phyloP scores from a whole-genome alignment of 768 basidiomycete species.

The Naematelia encephala region DNA sequence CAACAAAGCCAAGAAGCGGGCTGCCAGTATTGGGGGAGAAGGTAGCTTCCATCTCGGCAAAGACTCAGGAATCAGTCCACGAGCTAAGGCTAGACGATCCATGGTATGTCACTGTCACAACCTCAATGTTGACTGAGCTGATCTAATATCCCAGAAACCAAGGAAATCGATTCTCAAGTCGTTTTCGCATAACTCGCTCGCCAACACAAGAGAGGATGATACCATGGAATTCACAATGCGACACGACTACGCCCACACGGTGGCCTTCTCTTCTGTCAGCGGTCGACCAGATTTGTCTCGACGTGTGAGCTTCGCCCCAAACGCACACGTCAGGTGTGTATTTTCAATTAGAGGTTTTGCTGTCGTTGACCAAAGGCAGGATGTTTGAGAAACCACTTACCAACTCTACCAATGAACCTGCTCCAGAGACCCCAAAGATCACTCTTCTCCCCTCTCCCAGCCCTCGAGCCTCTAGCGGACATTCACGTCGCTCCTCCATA shows the following conservation, averaged over 20 bases:
- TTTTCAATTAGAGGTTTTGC: neutral
- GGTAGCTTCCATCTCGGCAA: slow-evolving; percentile 10
- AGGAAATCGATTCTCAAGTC: slow-evolving; percentile 46
- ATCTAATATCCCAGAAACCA: slow-evolving; percentile 30
- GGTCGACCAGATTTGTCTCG: slow-evolving; percentile 22
- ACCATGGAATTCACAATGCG: slow-evolving; percentile 20
- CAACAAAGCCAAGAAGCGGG: slow-evolving; percentile 18
- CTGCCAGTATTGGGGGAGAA: slow-evolving; percentile 9
- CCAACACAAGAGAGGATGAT: slow-evolving; percentile 16
- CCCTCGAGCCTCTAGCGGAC: slow-evolving; percentile 11
- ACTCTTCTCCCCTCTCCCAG: neutral
- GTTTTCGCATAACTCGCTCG: slow-evolving; percentile 11
- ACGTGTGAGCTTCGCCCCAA: slow-evolving; percentile 46
- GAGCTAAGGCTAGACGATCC: slow-evolving; percentile 25
- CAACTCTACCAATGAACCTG: slow-evolving; percentile 12
- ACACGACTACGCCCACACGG: slow-evolving; percentile 33
- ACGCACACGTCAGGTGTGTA: slow-evolving; percentile 41
- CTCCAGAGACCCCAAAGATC: slow-evolving; percentile 5
- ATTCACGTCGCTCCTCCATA: slow-evolving; percentile 29
- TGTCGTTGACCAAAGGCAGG: neutral
- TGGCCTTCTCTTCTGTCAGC: slow-evolving; percentile 19
- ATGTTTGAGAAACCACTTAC: slow-evolving; percentile 12
- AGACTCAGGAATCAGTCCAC: slow-evolving; percentile 21
- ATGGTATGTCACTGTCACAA: slow-evolving; percentile 16
- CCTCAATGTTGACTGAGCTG: neutral